These are phyloP conservation scores for Nelumbo lutea DNA, from an alignment of 164 flowering plant species.

Conservation along the genomic window DNA sequence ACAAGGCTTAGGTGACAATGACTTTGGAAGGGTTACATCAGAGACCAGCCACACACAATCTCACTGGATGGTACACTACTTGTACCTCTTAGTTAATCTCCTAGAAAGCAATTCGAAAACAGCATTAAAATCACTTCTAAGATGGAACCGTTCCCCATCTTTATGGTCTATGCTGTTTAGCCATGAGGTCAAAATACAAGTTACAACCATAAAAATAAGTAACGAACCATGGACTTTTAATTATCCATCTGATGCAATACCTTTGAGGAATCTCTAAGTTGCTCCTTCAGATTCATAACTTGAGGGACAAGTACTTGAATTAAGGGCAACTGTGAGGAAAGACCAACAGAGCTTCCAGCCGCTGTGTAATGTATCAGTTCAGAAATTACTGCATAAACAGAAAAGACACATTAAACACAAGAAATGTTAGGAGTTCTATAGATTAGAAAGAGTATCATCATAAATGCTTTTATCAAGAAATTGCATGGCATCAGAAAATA, in stretches of 20 bases:
- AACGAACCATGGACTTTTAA: background rate
- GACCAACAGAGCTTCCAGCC: slow-evolving; percentile 47
- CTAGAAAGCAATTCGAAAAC: too few species aligned
- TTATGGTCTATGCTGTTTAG: too few species aligned
- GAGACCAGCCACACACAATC: too few species aligned
- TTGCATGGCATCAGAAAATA: too few species aligned
- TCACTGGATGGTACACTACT: too few species aligned
- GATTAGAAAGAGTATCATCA: background rate
- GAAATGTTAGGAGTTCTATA: background rate
- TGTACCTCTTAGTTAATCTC: too few species aligned
- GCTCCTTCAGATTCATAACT: slow-evolving; percentile 76
- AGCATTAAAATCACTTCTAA: too few species aligned
- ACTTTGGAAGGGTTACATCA: too few species aligned
- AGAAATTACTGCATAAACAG: slow-evolving; percentile 62
- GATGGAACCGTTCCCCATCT: too few species aligned
- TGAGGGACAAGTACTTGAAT: slow-evolving; percentile 93
- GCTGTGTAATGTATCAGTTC: slow-evolving; percentile 91
- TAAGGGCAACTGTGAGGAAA: slow-evolving; percentile 79
- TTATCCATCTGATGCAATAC: slow-evolving; percentile 28
- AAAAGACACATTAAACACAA: background rate
- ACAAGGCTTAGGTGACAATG: too few species aligned
- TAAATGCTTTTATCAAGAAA: too few species aligned
- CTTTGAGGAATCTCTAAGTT: slow-evolving; percentile 80
- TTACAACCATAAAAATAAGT: background rate
- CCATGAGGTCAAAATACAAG: too few species aligned